These are phyloP conservation scores for Lichtheimia hyalospora DNA, from an alignment of 371 early-diverging fungal species.

Conservation along the genomic window DNA sequence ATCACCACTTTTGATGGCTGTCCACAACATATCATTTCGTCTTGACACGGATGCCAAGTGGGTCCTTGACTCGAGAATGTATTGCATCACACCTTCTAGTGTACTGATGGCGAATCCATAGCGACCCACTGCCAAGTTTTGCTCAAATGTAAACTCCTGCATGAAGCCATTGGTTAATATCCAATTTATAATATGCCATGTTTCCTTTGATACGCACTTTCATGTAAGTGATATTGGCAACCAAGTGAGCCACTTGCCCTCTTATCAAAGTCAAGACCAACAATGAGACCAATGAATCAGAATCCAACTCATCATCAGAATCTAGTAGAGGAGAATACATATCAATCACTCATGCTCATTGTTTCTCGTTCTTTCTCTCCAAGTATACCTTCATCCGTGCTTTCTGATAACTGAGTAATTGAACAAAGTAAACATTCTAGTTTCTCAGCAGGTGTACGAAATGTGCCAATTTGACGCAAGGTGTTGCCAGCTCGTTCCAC, in stretches of 20 bases:
- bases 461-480: slow-evolving; percentile 50
- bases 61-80: slow-evolving; percentile 35
- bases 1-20: slow-evolving; percentile 10
- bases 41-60: slow-evolving; percentile 33
- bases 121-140: slow-evolving; percentile 39
- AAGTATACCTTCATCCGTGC: neutral
- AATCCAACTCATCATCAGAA: slow-evolving; percentile 17
- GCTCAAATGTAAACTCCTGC: slow-evolving; percentile 51
- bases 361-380: neutral
- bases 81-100: slow-evolving; percentile 53
- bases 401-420: neutral
- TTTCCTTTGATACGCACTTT: slow-evolving; percentile 21
- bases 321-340: too few species aligned
- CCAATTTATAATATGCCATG: neutral
- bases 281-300: slow-evolving; percentile 54
- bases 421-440: slow-evolving; percentile 33
- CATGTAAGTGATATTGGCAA: slow-evolving; percentile 58
- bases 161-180: neutral
- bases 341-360: too few species aligned
- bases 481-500: slow-evolving; percentile 41
- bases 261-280: slow-evolving; percentile 50
- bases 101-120: slow-evolving; percentile 59
- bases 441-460: slow-evolving; percentile 55
- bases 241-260: slow-evolving; percentile 51
- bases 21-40: slow-evolving; percentile 42